Conservation (phyloP, 2,329 filamentous ascomycete genomes). For the Fusarium mexicanum region DNA sequence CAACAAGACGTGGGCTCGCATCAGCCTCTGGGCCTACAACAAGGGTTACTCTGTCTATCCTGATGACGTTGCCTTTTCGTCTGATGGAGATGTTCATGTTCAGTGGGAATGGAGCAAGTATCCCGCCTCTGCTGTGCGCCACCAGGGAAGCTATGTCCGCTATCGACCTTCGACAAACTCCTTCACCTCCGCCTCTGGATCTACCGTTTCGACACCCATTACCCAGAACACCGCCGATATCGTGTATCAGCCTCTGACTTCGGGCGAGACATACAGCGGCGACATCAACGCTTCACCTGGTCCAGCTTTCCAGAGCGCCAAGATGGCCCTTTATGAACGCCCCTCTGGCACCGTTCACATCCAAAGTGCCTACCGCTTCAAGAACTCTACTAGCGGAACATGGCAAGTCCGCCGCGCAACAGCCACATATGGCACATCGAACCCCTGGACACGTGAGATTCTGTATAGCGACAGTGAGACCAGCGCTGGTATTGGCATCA, state of each 20-base stretch:
- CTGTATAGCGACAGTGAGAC: conserved; percentile 6
- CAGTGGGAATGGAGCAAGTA: conserved; percentile 45
- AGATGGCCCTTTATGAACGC: conserved; percentile 7
- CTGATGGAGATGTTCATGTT: conserved; percentile 40
- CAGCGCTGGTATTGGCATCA: conserved; percentile 8
- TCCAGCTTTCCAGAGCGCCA: conserved; percentile 8
- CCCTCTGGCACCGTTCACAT: not conserved
- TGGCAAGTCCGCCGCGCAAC: conserved; percentile 16
- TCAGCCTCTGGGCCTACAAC: conserved; percentile 33
- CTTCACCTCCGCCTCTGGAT: conserved; percentile 27
- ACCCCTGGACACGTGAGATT: conserved; percentile 10
- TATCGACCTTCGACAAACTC: conserved; percentile 35
- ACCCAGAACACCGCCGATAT: conserved; percentile 17
- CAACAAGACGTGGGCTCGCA: not conserved
- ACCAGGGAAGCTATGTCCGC: conserved; percentile 41
- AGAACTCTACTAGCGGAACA: not conserved
- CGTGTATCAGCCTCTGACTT: conserved; percentile 32
- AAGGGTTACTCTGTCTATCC: conserved; percentile 41
- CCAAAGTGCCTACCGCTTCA: conserved; percentile 12
- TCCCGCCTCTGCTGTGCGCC: conserved; percentile 39
- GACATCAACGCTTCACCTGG: conserved; percentile 13
- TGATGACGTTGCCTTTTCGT: conserved; percentile 41
- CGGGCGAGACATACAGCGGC: conserved; percentile 25
- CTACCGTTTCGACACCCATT: not conserved
- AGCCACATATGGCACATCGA: not conserved